Evolutionary conservation across 2,329 filamentous ascomycete species (phyloP).

Genomic region (Paracoccidioides brasiliensis): DNA sequence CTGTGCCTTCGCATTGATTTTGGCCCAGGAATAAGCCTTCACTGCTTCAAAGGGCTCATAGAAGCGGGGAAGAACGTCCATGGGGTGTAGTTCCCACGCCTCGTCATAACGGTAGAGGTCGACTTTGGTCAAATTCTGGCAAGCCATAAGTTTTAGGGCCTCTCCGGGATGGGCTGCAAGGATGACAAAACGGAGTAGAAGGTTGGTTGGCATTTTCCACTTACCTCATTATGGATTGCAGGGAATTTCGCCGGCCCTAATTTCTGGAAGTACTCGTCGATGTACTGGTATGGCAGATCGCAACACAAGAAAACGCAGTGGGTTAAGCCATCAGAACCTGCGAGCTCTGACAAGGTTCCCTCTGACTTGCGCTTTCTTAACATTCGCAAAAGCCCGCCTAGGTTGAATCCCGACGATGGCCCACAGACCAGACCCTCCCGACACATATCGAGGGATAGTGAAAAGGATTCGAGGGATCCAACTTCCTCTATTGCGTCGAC

Average conservation of each 20-base stretch:
- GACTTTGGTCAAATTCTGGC: slow-evolving; percentile 35
- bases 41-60: slow-evolving; percentile 9
- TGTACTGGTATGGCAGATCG: slow-evolving; percentile 51
- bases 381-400: slow-evolving; percentile 40
- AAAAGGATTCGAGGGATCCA: slow-evolving; percentile 41
- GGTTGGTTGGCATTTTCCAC: slow-evolving; percentile 1
- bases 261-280: slow-evolving; percentile 47
- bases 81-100: slow-evolving; percentile 38
- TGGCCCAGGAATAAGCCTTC: not conserved
- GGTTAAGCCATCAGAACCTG: slow-evolving; percentile 33
- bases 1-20: not conserved
- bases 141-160: not conserved
- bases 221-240: slow-evolving; percentile 35
- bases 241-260: slow-evolving; percentile 38
- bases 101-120: slow-evolving; percentile 45
- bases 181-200: not conserved
- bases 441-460: slow-evolving; percentile 41
- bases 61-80: slow-evolving; percentile 29
- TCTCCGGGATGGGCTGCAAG: not conserved
- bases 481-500: slow-evolving; percentile 47
- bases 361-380: slow-evolving; percentile 37
- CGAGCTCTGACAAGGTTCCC: slow-evolving; percentile 33
- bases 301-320: slow-evolving; percentile 50
- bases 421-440: slow-evolving; percentile 47
- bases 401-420: slow-evolving; percentile 48